These are phyloP conservation scores for Anacardium occidentale DNA, from an alignment of 345 rosid species.

Conservation along the genomic window DNA sequence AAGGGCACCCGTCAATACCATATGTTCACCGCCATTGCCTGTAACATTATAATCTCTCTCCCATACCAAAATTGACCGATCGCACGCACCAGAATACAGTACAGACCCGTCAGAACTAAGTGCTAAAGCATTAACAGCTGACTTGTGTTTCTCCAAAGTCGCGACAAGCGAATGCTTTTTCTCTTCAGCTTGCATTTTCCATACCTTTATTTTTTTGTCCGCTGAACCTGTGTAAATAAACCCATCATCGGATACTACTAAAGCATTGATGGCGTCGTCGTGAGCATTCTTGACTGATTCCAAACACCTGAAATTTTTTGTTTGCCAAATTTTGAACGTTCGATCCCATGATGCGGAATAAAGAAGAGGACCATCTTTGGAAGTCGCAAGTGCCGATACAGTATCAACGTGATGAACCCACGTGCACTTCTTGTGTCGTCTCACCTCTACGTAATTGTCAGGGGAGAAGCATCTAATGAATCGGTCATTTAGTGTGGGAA, in stretches of 20 bases:
- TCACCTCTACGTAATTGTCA: slow-evolving; percentile 58
- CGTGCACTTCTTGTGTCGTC: slow-evolving; percentile 66
- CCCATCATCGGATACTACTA: slow-evolving; percentile 52
- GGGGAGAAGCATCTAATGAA: slow-evolving; percentile 37
- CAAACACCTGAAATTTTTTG: slow-evolving; percentile 53
- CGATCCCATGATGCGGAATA: slow-evolving; percentile 84
- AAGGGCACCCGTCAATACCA: slow-evolving; percentile 63
- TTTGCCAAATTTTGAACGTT: slow-evolving; percentile 70
- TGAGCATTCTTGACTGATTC: slow-evolving; percentile 63
- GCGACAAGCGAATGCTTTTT: slow-evolving; percentile 43
- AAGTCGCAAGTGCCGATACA: slow-evolving; percentile 56
- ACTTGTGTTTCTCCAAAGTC: slow-evolving; percentile 54
- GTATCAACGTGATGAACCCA: slow-evolving; percentile 85
- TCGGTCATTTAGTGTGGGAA: slow-evolving; percentile 65
- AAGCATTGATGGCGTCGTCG: slow-evolving; percentile 70
- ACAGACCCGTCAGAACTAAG: slow-evolving; percentile 54
- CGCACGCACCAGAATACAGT: slow-evolving; percentile 78
- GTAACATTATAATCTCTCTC: slow-evolving; percentile 28
- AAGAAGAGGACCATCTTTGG: slow-evolving; percentile 44
- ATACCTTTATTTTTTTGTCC: slow-evolving; percentile 64
- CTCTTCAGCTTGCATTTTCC: slow-evolving; percentile 39
- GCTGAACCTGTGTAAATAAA: slow-evolving; percentile 69
- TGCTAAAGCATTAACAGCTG: slow-evolving; percentile 71
- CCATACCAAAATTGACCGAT: slow-evolving; percentile 75
- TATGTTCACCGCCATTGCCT: slow-evolving; percentile 26